These are phyloP conservation scores for Cystofilobasidium bisporidii DNA, from an alignment of 768 basidiomycete species.

Conservation along the genomic window DNA sequence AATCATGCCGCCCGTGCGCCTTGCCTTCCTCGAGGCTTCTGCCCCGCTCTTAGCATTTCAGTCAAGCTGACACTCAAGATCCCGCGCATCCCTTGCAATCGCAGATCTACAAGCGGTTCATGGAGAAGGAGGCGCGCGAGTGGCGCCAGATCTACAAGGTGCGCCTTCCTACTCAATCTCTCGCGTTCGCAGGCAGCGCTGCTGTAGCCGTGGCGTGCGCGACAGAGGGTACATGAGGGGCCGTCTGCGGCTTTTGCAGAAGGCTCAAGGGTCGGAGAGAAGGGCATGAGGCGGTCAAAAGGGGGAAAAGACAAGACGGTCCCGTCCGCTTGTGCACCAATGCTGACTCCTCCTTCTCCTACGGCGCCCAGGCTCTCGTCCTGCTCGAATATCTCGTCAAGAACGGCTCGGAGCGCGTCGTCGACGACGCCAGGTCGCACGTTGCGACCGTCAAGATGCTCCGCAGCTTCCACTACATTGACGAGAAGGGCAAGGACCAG, in stretches of 20 bases:
- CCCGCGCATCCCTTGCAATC: background rate
- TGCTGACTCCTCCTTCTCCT: background rate
- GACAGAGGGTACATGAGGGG: too few species aligned
- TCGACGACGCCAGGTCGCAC: slow-evolving; percentile 92
- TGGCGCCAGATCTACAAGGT: slow-evolving; percentile 99
- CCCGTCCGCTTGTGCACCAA: background rate
- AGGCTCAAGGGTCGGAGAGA: too few species aligned
- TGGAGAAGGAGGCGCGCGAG: slow-evolving; percentile 95
- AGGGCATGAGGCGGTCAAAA: too few species aligned
- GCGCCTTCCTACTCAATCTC: slow-evolving; percentile 29
- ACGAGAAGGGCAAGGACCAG: slow-evolving; percentile 97
- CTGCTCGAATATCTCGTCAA: slow-evolving; percentile 92
- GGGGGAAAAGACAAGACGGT: too few species aligned
- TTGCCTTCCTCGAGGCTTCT: slow-evolving; percentile 45
- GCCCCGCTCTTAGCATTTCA: slow-evolving; percentile 7
- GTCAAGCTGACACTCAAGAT: slow-evolving; percentile 10
- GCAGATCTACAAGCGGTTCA: slow-evolving; percentile 51
- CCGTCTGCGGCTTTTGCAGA: too few species aligned
- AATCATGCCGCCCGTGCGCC: slow-evolving; percentile 75
- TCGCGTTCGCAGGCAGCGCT: background rate
- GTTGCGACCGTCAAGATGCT: slow-evolving; percentile 95
- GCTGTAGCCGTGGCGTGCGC: too few species aligned
- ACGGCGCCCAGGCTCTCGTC: slow-evolving; percentile 60
- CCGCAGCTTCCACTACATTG: slow-evolving; percentile 93
- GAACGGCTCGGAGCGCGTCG: slow-evolving; percentile 92